Evolutionary conservation across 306 rosid species (phyloP).

Genomic region (Sicyos edulis): DNA sequence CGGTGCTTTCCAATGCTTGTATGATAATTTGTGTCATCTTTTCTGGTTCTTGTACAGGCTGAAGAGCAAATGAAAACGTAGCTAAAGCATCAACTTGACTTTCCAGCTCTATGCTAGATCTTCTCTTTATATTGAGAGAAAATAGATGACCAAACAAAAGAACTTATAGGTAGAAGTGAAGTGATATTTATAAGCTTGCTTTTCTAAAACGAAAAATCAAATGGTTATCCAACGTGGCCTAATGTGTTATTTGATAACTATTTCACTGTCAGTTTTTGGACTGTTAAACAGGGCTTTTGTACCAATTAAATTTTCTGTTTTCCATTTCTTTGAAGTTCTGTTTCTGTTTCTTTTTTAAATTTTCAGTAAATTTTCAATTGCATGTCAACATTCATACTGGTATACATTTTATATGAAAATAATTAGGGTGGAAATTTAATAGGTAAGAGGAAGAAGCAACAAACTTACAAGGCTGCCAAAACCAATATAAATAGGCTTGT

Average conservation of each 20-base stretch:
- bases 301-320: background rate
- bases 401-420: background rate
- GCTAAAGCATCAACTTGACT: background rate
- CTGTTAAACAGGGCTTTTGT: background rate
- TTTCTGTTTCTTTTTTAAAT: no score
- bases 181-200: no score
- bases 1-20: constrained; percentile 73
- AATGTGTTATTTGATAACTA: no score
- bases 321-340: no score
- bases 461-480: constrained; percentile 87
- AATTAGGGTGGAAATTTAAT: background rate
- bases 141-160: no score
- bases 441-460: constrained; percentile 17
- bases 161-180: no score
- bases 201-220: no score
- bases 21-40: constrained; percentile 89
- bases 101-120: background rate
- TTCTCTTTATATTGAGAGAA: background rate
- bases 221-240: no score
- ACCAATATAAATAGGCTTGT: constrained; percentile 81
- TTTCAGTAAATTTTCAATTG: no score
- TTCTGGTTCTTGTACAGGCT: constrained; percentile 95
- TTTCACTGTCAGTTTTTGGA: background rate
- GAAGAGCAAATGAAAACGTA: constrained; percentile 22
- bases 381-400: constrained; percentile 1